Evolutionary conservation across 805 yeast genomes (phyloP).

Genomic region (Teunomyces lycoperdinae): DNA sequence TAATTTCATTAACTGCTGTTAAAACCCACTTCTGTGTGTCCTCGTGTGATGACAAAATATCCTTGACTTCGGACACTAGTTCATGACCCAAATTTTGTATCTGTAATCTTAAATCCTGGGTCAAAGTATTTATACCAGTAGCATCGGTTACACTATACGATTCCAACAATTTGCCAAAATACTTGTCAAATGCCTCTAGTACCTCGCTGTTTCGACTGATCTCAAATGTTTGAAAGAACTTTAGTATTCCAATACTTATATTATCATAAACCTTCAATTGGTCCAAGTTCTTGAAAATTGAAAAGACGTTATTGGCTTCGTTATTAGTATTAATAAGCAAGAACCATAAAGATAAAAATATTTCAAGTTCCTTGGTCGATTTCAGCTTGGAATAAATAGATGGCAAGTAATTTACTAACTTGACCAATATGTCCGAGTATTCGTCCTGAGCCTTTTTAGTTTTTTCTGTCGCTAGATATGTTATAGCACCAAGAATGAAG

Average conservation of each 20-base stretch:
- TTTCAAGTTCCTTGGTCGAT: conserved; percentile 13
- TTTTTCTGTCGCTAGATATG: conserved; percentile 25
- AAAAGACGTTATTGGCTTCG: conserved; percentile 16
- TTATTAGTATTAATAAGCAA: conserved; percentile 14
- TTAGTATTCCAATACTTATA: conserved; percentile 22
- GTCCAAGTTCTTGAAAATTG: conserved; percentile 22
- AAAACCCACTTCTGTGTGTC: conserved; percentile 14
- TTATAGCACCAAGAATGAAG: conserved; percentile 41
- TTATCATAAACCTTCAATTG: conserved; percentile 25
- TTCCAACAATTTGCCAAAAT: conserved; percentile 12
- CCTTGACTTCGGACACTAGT: conserved; percentile 17
- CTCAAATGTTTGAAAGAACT: conserved; percentile 15
- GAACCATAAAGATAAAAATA: conserved; percentile 28
- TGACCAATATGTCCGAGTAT: conserved; percentile 16
- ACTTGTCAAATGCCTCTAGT: conserved; percentile 11
- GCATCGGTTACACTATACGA: conserved; percentile 7
- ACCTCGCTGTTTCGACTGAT: not conserved
- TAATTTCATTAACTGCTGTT: conserved; percentile 11
- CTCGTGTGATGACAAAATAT: conserved; percentile 10
- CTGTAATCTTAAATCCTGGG: conserved; percentile 19
- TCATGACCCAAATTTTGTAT: conserved; percentile 25
- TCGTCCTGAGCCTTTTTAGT: conserved; percentile 10
- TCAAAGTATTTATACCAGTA: conserved; percentile 11
- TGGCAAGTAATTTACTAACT: conserved; percentile 23
- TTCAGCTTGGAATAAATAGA: conserved; percentile 22